phyloP scores from a whole-genome alignment of 2,329 filamentous ascomycete species.

The Pyrenophora graminea region DNA sequence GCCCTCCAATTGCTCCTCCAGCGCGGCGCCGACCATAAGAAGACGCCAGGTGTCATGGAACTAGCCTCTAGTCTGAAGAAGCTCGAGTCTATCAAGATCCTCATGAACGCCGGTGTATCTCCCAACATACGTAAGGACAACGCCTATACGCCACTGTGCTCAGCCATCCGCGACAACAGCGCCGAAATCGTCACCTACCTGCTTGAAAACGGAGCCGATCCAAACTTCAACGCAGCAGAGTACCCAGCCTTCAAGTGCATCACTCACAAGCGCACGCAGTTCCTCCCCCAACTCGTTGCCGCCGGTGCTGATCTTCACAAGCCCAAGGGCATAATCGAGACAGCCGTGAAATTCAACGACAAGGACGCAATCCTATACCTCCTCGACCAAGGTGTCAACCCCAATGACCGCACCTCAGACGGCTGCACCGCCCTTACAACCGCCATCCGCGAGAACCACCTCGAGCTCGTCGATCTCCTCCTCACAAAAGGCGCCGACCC shows the following conservation, averaged over 20 bases:
- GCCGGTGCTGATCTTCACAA: constrained; percentile 63
- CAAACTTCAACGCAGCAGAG: constrained; percentile 62
- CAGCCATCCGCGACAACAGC: constrained; percentile 69
- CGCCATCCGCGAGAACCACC: constrained; percentile 64
- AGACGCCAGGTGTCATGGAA: constrained; percentile 67
- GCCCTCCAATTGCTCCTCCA: constrained; percentile 63
- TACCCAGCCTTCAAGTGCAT: constrained; percentile 71
- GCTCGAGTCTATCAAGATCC: constrained; percentile 62
- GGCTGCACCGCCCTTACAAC: constrained; percentile 68
- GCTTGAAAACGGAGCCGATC: constrained; percentile 57
- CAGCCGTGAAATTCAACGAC: constrained; percentile 65
- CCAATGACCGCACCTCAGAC: constrained; percentile 62
- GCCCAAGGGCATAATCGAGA: constrained; percentile 69
- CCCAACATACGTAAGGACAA: constrained; percentile 67
- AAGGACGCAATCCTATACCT: constrained; percentile 64
- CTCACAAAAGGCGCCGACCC: constrained; percentile 64
- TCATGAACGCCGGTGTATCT: constrained; percentile 63
- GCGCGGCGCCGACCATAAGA: constrained; percentile 64
- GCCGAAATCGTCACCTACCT: constrained; percentile 65
- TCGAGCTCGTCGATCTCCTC: constrained; percentile 64
- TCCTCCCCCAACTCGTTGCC: constrained; percentile 60
- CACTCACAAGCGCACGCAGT: constrained; percentile 66
- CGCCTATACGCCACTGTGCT: constrained; percentile 69
- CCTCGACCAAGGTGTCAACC: constrained; percentile 62
- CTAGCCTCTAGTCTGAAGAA: constrained; percentile 67